Evolutionary conservation across 345 rosid species (phyloP), one percentile per base, ranked within the genome.

Genomic region (Adansonia digitata): DNA sequence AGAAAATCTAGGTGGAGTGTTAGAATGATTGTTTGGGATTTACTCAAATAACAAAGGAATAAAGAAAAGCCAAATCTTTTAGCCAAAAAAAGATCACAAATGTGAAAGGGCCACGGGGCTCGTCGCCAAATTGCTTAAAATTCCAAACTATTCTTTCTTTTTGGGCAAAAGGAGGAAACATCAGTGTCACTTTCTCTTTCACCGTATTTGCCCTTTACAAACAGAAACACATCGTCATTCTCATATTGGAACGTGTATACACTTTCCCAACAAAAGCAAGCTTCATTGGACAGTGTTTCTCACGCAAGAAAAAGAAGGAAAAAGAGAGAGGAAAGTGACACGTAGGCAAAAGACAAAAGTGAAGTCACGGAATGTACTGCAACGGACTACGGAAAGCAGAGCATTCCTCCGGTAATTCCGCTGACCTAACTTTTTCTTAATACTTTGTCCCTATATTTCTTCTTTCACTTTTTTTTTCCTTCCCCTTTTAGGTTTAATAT

Each of bases 341-440:
- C 56, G 72, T 46, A 18, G 71, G 55, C 40, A 68, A 46, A 46
- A 13, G 31, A 43, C 39, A 45, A 68, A 46, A 68, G 55, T 9
- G 5, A 51, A 46, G 72, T 48, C 57, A 69, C 56, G 27, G 43
- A 49, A 69, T 69, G 73, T 48, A 69, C 73, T 69, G 73, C 59
- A 48, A 69, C 73, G 73, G 59, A 69, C 73, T 69, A 69, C 73
- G 73, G 73, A 69, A 65, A 39, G 26, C 0, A 17, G n/a, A 29
- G 53, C 40, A 11, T 6, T n/a, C 17, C 22, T 27, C 57, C 73
- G 27, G 43, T 29, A 31, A 48, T 48, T 69, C 22, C 55, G 73
- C 73, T 29, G 57, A 18, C 42, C 57, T 37, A 29, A 14, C 51
- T 24, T 45, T 43, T 68, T 49, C 12, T 68, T 46, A 3, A 6